A percentile compares a stretch with the other conserved stretches of the same genome.
Evolutionary conservation across 208 protist genomes (phyloP).

Genomic region (Trypanosoma cruzi): DNA sequence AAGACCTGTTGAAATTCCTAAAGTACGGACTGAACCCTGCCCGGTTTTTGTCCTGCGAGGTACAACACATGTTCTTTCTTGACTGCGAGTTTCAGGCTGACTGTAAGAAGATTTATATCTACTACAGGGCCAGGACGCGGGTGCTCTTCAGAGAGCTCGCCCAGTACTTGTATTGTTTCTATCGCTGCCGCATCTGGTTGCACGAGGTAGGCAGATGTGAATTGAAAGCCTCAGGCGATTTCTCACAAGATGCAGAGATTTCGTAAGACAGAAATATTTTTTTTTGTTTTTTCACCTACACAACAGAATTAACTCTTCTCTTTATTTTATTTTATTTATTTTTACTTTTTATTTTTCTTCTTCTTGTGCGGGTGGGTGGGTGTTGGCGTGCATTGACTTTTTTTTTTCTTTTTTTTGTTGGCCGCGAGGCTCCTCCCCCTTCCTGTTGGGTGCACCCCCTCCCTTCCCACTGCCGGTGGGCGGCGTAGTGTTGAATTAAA

Average conservation of each 20-base stretch:
- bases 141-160: constrained; percentile 78
- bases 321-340: constrained; percentile 4
- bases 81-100: constrained; percentile 83
- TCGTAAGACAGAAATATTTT: constrained; percentile 1
- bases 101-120: constrained; percentile 76
- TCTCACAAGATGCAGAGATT: constrained; percentile 14
- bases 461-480: no score
- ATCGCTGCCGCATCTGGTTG: constrained; percentile 82
- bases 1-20: constrained; percentile 25
- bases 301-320: background rate
- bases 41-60: constrained; percentile 48
- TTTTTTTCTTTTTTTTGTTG: no score
- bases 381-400: no score
- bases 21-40: constrained; percentile 19
- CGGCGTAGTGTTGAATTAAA: no score
- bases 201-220: constrained; percentile 34
- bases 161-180: constrained; percentile 70
- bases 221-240: constrained; percentile 5
- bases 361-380: no score
- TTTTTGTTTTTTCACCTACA: constrained; percentile 6
- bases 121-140: constrained; percentile 43
- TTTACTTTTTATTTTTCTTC: constrained; percentile 15
- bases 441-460: no score
- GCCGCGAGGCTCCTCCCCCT: no score
- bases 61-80: constrained; percentile 70